phyloP scores from a whole-genome alignment of 2,329 filamentous ascomycete species.

The Colletotrichum gloeosporioides region DNA sequence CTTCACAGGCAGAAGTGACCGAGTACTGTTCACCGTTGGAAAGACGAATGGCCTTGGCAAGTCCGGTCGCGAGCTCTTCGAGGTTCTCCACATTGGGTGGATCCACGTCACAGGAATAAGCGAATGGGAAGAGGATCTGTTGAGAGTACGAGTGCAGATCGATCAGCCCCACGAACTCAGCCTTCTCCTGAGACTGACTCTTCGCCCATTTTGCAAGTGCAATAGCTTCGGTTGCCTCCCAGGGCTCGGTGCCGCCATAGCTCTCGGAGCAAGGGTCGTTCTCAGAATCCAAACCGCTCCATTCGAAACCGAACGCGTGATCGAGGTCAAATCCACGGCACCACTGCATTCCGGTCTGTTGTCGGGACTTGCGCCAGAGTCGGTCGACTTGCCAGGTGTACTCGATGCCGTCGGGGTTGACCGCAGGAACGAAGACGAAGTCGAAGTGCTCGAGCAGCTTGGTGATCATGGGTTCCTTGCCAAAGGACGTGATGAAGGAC shows the following conservation, averaged over 20 bases:
- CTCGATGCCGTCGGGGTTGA: conserved; percentile 94
- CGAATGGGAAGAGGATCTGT: conserved; percentile 91
- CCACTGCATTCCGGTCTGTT: conserved; percentile 80
- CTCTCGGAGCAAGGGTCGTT: conserved; percentile 89
- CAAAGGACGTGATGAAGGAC: conserved; percentile 83
- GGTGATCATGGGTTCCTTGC: conserved; percentile 73
- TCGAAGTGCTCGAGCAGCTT: conserved; percentile 85
- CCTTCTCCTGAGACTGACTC: conserved; percentile 76
- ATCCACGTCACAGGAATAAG: conserved; percentile 77
- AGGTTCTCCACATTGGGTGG: conserved; percentile 92
- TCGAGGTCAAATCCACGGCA: conserved; percentile 91
- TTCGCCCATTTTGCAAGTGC: conserved; percentile 81
- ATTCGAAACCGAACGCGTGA: conserved; percentile 83
- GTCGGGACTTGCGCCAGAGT: conserved; percentile 93
- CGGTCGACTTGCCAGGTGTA: conserved; percentile 93
- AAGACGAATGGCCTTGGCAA: conserved; percentile 88
- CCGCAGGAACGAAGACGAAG: conserved; percentile 83
- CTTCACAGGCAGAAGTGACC: conserved; percentile 86
- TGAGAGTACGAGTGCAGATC: conserved; percentile 97
- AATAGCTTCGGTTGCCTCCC: conserved; percentile 81
- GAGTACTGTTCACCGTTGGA: conserved; percentile 77
- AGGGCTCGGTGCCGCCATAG: conserved; percentile 83
- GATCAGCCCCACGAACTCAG: conserved; percentile 81
- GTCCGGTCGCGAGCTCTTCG: conserved; percentile 84
- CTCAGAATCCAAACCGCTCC: conserved; percentile 64